These are phyloP conservation scores for Citrus unshiu DNA, from an alignment of 345 rosid species.

Conservation along the genomic window DNA sequence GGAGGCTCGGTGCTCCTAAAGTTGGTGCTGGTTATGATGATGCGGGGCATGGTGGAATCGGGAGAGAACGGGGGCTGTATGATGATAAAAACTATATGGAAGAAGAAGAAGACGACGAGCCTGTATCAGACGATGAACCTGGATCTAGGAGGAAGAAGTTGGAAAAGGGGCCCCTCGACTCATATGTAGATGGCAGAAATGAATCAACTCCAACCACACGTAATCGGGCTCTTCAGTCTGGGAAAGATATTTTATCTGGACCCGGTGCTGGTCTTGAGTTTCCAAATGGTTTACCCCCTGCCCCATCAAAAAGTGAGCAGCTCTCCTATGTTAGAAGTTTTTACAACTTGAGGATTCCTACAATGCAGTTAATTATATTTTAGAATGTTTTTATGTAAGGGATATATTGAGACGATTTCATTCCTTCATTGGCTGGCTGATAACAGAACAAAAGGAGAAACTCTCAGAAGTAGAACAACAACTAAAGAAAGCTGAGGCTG, in stretches of 20 bases:
- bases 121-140: constrained; percentile 31
- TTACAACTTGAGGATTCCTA: background rate
- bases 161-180: constrained; percentile 36
- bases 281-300: constrained; percentile 67
- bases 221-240: constrained; percentile 53
- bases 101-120: constrained; percentile 35
- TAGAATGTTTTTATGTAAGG: background rate
- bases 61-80: constrained; percentile 21
- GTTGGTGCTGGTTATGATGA: constrained; percentile 27
- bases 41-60: constrained; percentile 26
- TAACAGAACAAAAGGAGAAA: constrained; percentile 62
- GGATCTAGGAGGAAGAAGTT: constrained; percentile 36
- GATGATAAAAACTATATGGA: constrained; percentile 24
- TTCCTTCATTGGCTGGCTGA: background rate
- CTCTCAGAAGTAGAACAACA: constrained; percentile 75
- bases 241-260: constrained; percentile 42
- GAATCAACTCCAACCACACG: constrained; percentile 50
- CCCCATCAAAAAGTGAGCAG: constrained; percentile 60
- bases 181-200: constrained; percentile 31
- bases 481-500: constrained; percentile 64
- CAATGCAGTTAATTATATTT: background rate
- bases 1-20: constrained; percentile 32
- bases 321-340: background rate
- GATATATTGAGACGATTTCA: background rate
- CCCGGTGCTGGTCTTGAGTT: constrained; percentile 39